Conservation (phyloP, 768 basidiomycete genomes). For the Lentinula lateritia region DNA sequence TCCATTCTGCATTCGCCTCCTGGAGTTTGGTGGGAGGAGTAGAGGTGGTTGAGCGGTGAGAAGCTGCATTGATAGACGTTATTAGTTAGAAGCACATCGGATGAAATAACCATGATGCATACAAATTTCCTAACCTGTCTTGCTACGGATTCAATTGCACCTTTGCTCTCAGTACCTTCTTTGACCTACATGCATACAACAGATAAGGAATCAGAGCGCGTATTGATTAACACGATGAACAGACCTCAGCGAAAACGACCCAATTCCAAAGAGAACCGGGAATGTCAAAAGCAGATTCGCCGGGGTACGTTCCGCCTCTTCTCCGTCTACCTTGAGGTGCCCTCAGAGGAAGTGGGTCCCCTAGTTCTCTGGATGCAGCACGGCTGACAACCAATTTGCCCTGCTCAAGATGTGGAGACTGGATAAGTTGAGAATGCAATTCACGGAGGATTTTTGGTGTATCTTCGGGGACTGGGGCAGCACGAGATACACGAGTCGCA, state of each 20-base stretch:
- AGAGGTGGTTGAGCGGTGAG: conserved; percentile 53
- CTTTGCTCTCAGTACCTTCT: conserved; percentile 77
- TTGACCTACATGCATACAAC: conserved; percentile 50
- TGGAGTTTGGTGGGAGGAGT: conserved; percentile 56
- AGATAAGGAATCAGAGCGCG: neutral
- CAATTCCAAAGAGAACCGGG: conserved; percentile 69
- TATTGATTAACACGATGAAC: neutral
- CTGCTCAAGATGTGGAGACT: conserved; percentile 67
- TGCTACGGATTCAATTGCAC: conserved; percentile 71
- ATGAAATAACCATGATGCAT: conserved; percentile 20
- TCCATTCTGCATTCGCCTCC: conserved; percentile 55
- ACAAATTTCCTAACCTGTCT: conserved; percentile 67
- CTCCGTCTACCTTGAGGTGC: conserved; percentile 56
- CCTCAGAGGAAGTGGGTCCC: conserved; percentile 52
- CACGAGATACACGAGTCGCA: conserved; percentile 19
- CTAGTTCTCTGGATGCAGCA: conserved; percentile 30
- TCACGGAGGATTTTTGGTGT: conserved; percentile 46
- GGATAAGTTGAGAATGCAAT: conserved; percentile 50
- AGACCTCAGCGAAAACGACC: conserved; percentile 70
- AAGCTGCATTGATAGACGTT: conserved; percentile 33
- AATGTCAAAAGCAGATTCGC: conserved; percentile 51
- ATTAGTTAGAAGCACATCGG: neutral
- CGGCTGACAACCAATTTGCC: conserved; percentile 48
- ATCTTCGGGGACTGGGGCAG: conserved; percentile 42
- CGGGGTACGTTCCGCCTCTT: conserved; percentile 63